These are phyloP conservation scores for Tetracentron sinense DNA, from an alignment of 164 flowering plant species.

Conservation along the genomic window DNA sequence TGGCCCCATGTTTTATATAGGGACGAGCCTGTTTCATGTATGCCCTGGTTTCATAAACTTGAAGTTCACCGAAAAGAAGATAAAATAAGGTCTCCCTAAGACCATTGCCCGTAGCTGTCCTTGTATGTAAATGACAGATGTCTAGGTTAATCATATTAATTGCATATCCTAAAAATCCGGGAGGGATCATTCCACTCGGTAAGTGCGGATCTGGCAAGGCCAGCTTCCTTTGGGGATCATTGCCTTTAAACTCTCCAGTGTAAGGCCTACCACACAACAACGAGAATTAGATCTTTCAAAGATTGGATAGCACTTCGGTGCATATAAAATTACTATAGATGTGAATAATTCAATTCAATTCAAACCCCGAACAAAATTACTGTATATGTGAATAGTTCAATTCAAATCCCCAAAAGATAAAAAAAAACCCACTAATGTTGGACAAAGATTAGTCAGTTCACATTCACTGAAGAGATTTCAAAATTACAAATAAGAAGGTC, in stretches of 20 bases:
- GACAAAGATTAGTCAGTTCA: not conserved
- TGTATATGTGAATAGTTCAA: no score
- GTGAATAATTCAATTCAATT: no score
- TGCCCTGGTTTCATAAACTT: conserved; percentile 53
- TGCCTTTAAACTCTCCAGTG: conserved; percentile 19
- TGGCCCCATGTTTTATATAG: conserved; percentile 39
- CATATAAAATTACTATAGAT: no score
- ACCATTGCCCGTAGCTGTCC: conserved; percentile 41
- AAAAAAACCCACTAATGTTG: not conserved
- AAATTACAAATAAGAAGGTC: not conserved
- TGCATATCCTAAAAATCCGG: conserved; percentile 63
- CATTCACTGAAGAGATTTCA: not conserved
- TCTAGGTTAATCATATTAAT: conserved; percentile 58
- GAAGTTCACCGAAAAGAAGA: conserved; percentile 57
- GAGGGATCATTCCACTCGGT: conserved; percentile 32
- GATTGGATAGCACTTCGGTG: not conserved
- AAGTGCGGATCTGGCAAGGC: conserved; percentile 35
- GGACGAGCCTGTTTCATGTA: conserved; percentile 39
- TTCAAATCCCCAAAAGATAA: no score
- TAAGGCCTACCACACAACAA: conserved; percentile 39
- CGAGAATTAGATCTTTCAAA: not conserved
- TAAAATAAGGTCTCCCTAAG: conserved; percentile 70
- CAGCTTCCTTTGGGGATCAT: conserved; percentile 36
- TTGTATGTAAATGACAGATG: conserved; percentile 17
- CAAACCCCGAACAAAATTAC: no score